Conservation (phyloP, 352 stramenopile species). For the Pythium dissimile region DNA sequence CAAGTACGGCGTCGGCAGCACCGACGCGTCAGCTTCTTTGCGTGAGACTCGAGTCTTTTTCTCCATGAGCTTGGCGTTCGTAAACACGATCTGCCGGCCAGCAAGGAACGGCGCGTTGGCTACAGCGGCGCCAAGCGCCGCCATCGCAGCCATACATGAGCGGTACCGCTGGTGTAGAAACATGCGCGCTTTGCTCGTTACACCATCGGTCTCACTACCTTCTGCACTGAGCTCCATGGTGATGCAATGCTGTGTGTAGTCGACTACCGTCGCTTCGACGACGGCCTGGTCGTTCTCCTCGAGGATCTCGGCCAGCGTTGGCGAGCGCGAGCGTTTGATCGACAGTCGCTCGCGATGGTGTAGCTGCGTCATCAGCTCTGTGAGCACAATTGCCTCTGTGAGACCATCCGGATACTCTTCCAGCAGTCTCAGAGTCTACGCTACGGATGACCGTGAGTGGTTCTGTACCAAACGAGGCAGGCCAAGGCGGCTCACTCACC, state of each 20-base stretch:
- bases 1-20: constrained; percentile 10
- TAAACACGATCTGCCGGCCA: constrained; percentile 39
- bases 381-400: constrained; percentile 57
- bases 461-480: neutral
- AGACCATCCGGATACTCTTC: constrained; percentile 69
- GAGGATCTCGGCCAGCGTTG: constrained; percentile 28
- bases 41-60: constrained; percentile 24
- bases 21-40: neutral
- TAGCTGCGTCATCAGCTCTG: constrained; percentile 48
- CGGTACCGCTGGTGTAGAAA: constrained; percentile 66
- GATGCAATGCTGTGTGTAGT: constrained; percentile 39
- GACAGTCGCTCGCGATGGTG: constrained; percentile 26
- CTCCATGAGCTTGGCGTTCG: constrained; percentile 58
- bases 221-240: constrained; percentile 29
- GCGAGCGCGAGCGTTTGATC: constrained; percentile 9
- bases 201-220: constrained; percentile 29
- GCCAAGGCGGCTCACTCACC: constrained; percentile 6
- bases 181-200: constrained; percentile 17
- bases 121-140: constrained; percentile 14
- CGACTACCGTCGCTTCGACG: constrained; percentile 28
- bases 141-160: constrained; percentile 34
- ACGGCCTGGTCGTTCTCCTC: constrained; percentile 39
- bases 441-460: neutral
- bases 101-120: constrained; percentile 38
- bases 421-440: constrained; percentile 44